These are phyloP conservation scores for Dryas integrifolia DNA, from an alignment of 331 rosid species.

Conservation along the genomic window DNA sequence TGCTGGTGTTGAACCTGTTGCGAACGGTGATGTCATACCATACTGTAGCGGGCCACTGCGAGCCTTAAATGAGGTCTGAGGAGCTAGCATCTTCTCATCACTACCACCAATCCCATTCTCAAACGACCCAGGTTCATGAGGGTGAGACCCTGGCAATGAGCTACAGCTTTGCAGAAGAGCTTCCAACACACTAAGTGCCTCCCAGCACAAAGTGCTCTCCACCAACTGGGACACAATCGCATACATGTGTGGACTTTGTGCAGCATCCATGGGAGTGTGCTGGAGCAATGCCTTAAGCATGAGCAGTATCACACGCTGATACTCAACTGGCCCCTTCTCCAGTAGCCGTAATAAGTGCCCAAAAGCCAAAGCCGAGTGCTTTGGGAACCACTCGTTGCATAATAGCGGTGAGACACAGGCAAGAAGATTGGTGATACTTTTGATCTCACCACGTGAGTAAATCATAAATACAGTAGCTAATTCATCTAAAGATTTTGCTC, in stretches of 20 bases:
- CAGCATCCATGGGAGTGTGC: constrained; percentile 97
- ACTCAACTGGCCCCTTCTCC: constrained; percentile 91
- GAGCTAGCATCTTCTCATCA: constrained; percentile 79
- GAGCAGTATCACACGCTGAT: constrained; percentile 92
- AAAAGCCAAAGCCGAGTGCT: constrained; percentile 83
- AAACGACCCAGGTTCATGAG: constrained; percentile 59
- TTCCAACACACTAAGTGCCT: constrained; percentile 90
- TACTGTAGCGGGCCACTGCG: constrained; percentile 95
- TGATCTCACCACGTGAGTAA: constrained; percentile 89
- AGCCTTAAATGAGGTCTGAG: constrained; percentile 89
- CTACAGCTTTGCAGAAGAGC: constrained; percentile 98
- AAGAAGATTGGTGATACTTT: constrained; percentile 67
- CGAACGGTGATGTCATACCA: constrained; percentile 48
- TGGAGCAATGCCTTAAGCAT: constrained; percentile 95
- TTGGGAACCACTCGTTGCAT: constrained; percentile 93
- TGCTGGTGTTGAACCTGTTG: constrained; percentile 33
- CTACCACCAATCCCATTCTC: constrained; percentile 71
- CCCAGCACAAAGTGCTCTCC: constrained; percentile 98
- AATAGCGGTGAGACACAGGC: constrained; percentile 86
- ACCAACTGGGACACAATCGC: constrained; percentile 94
- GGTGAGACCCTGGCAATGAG: constrained; percentile 74
- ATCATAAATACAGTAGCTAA: constrained; percentile 75
- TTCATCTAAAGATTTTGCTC: constrained; percentile 84
- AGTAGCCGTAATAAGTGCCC: constrained; percentile 87
- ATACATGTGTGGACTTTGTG: constrained; percentile 97